phyloP scores from a whole-genome alignment of 495 filamentous ascomycete genomes.

The Lasiosphaeria miniovina region DNA sequence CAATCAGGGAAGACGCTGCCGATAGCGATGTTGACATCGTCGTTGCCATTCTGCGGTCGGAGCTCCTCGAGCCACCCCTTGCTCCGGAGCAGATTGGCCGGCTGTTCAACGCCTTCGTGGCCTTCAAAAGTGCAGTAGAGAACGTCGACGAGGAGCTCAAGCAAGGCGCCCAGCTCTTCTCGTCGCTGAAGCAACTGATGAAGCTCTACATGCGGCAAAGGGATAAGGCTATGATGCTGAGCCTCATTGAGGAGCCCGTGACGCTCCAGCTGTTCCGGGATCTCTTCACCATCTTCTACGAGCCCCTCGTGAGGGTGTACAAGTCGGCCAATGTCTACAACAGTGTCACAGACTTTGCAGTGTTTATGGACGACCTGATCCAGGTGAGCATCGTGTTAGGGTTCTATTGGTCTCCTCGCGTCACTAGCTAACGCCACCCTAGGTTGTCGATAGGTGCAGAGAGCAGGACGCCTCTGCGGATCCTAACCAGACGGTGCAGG shows the following conservation, averaged over 20 bases:
- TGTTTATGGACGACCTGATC: conserved; percentile 90
- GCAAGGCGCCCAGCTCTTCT: conserved; percentile 84
- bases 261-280: conserved; percentile 92
- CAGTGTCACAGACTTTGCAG: conserved; percentile 91
- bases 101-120: conserved; percentile 92
- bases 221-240: conserved; percentile 96
- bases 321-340: conserved; percentile 98
- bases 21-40: conserved; percentile 75
- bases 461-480: conserved; percentile 90
- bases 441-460: conserved; percentile 82
- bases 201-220: conserved; percentile 89
- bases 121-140: conserved; percentile 92
- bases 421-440: conserved; percentile 7
- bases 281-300: conserved; percentile 98
- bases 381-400: conserved; percentile 33
- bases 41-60: conserved; percentile 75
- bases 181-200: conserved; percentile 88
- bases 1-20: conserved; percentile 67
- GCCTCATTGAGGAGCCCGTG: conserved; percentile 90
- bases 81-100: conserved; percentile 69
- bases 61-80: conserved; percentile 67
- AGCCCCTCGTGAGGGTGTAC: conserved; percentile 92
- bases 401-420: too few species aligned
- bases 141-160: conserved; percentile 86
- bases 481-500: conserved; percentile 97